Conservation (phyloP, 2,329 filamentous ascomycete genomes). For the Cercospora beticola region DNA sequence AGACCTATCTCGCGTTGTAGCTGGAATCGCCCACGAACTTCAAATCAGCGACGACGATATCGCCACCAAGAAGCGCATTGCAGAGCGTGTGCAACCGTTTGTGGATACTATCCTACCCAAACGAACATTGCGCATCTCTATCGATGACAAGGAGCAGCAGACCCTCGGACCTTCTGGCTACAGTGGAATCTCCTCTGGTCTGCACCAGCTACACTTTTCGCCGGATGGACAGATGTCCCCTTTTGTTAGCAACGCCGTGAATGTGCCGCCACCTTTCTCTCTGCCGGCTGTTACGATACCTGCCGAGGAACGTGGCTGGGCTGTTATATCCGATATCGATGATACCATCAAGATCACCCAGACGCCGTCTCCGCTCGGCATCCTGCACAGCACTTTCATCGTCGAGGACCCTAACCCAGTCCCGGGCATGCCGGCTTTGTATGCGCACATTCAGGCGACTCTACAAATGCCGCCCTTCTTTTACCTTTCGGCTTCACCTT, state of each 20-base stretch:
- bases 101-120: constrained; percentile 72
- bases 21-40: constrained; percentile 67
- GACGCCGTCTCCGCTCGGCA: constrained; percentile 75
- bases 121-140: constrained; percentile 64
- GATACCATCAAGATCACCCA: constrained; percentile 93
- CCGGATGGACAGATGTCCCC: constrained; percentile 15
- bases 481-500: constrained; percentile 90
- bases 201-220: constrained; percentile 34
- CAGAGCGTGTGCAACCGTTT: constrained; percentile 71
- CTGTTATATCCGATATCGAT: constrained; percentile 84
- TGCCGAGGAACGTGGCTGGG: constrained; percentile 77
- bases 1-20: constrained; percentile 66
- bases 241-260: constrained; percentile 27
- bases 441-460: constrained; percentile 60
- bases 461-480: constrained; percentile 72
- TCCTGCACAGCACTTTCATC: constrained; percentile 80
- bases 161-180: constrained; percentile 38
- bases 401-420: constrained; percentile 67
- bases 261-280: constrained; percentile 38
- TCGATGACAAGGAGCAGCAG: constrained; percentile 46
- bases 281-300: constrained; percentile 68
- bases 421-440: constrained; percentile 80
- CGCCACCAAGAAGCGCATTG: constrained; percentile 61
- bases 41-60: constrained; percentile 56
- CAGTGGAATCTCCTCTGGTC: constrained; percentile 36